phyloP scores from a whole-genome alignment of 805 yeast species.

The Priceomyces castillae region DNA sequence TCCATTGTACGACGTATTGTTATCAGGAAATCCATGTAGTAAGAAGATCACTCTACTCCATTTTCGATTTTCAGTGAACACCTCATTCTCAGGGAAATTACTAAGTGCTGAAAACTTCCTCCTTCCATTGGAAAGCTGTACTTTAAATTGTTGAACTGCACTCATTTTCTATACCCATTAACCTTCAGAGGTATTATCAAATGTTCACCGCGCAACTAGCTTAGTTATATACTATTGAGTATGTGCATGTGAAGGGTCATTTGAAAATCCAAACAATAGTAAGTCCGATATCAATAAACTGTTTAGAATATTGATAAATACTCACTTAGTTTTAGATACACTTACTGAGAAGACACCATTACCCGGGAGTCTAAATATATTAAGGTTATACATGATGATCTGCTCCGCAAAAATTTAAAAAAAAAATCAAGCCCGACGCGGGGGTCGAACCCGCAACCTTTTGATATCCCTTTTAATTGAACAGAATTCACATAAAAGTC shows the following conservation, averaged over 20 bases:
- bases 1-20: conserved; percentile 25
- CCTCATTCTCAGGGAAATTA: conserved; percentile 14
- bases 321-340: too few species aligned
- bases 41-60: conserved; percentile 25
- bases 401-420: not conserved
- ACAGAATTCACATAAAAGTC: not conserved
- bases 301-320: too few species aligned
- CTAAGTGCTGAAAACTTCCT: conserved; percentile 21
- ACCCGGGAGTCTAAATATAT: not conserved
- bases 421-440: conserved; percentile 10
- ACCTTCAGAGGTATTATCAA: too few species aligned
- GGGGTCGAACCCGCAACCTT: conserved; percentile 13
- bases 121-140: conserved; percentile 15
- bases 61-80: conserved; percentile 11
- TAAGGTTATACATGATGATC: not conserved
- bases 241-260: not conserved
- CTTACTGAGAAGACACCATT: not conserved
- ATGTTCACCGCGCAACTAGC: too few species aligned
- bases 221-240: not conserved
- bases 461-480: conserved; percentile 7
- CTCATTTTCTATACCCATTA: not conserved
- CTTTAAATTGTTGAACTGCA: conserved; percentile 5
- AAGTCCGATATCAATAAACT: too few species aligned
- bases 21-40: conserved; percentile 42
- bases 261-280: too few species aligned